These are phyloP conservation scores for Oligophagozyma castellii DNA, from an alignment of 1,139 yeast species.

Conservation along the genomic window DNA sequence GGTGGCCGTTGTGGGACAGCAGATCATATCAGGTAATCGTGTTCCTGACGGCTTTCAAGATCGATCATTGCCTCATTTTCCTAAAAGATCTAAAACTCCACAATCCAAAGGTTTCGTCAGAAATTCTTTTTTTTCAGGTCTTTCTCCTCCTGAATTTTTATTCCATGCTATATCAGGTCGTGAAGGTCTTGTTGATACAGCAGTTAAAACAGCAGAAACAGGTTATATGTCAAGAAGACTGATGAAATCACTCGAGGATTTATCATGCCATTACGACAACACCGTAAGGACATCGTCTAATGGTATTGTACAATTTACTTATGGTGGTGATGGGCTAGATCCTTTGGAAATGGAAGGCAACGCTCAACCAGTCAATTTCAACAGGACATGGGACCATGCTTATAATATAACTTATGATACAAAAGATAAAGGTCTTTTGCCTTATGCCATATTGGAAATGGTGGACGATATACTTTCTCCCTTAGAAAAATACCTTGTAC, in stretches of 20 bases:
- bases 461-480: conserved; percentile 48
- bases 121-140: conserved; percentile 87
- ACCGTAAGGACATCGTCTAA: conserved; percentile 92
- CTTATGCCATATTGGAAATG: conserved; percentile 50
- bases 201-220: conserved; percentile 97
- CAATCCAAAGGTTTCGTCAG: conserved; percentile 97
- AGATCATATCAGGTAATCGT: conserved; percentile 95
- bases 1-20: conserved; percentile 99
- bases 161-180: conserved; percentile 99
- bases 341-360: conserved; percentile 99
- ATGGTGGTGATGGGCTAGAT: conserved; percentile 98
- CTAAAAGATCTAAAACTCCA: conserved; percentile 91
- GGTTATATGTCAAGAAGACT: conserved; percentile 98
- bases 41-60: conserved; percentile 99
- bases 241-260: conserved; percentile 95
- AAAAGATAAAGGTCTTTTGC: conserved; percentile 45
- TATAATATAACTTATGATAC: conserved; percentile 52
- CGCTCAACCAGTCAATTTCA: conserved; percentile 88
- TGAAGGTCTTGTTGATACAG: conserved; percentile 98
- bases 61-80: conserved; percentile 93
- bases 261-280: conserved; percentile 84
- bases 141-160: conserved; percentile 91
- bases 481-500: conserved; percentile 40
- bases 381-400: conserved; percentile 92
- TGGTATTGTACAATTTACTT: conserved; percentile 93